Evolutionary conservation across 768 basidiomycete species (phyloP), one percentile per base, ranked within the genome.

Genomic region (Chalciporus pseudorubinellus): DNA sequence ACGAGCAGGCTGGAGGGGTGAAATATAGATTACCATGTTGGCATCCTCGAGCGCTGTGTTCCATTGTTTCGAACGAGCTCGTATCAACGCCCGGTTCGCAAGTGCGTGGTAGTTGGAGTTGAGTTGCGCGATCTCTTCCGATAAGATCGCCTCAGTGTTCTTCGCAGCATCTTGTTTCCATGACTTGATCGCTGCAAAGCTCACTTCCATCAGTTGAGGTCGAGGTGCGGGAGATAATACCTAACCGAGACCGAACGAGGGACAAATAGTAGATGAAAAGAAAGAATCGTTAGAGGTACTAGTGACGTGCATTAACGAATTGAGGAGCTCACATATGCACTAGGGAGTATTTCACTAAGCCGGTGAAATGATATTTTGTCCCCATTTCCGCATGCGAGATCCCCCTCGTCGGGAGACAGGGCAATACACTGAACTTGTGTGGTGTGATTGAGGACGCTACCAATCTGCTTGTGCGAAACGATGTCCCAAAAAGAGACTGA

Each of bases 71-170:
- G n/a, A n/a, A n/a, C n/a, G n/a, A n/a, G n/a, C 22, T 6, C 18
- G 45, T 22, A 58, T 26, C 2, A 58, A 47, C 28, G 42, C 46
- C 10, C 48, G 42, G 19, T 45, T 36, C 11, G 52, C 52, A 20
- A 45, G 8, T 12, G 28, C 7, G 12, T 43, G 14, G 12, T 33
- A 39, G 5, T 36, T 11, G 19, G 6, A 9, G 26, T 28, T 28
- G 26, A 4, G 4, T 4, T 28, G 6, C 4, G 6, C 26, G 26
- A 28, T 28, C 26, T 28, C 26, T 9, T 28, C 26, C 26, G 26
- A 28, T n/a, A n/a, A n/a, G n/a, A n/a, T n/a, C n/a, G n/a, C n/a
- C n/a, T n/a, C n/a, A n/a, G n/a, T n/a, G n/a, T 28, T 9, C 9
- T 28, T 28, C 26, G 9, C 9, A 9, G 4, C 26, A 18, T 26